Evolutionary conservation across 257 asterid genomes (phyloP).

Genomic region (Avicennia marina): DNA sequence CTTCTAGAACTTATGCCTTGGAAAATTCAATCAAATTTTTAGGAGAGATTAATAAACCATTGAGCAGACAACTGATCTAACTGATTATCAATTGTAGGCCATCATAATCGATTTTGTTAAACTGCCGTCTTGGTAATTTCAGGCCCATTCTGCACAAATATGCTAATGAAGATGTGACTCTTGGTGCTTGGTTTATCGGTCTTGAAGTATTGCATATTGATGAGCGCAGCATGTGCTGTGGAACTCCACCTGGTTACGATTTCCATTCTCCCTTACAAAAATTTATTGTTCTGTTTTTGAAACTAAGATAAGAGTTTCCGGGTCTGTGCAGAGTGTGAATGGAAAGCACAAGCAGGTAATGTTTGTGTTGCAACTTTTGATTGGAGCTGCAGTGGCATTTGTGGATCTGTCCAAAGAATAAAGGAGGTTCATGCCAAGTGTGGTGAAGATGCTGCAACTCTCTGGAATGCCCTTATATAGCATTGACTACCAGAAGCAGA

Average conservation of each 20-base stretch:
- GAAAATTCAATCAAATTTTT: too few species aligned
- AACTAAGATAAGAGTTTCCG: neutral
- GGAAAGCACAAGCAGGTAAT: slow-evolving; percentile 44
- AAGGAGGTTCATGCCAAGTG: slow-evolving; percentile 48
- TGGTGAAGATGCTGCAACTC: slow-evolving; percentile 43
- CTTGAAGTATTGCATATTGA: slow-evolving; percentile 54
- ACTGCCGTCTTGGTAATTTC: slow-evolving; percentile 10
- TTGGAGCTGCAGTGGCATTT: slow-evolving; percentile 66
- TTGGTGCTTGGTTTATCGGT: slow-evolving; percentile 61
- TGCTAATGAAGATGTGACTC: slow-evolving; percentile 63
- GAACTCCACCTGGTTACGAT: slow-evolving; percentile 42
- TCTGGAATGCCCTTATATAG: slow-evolving; percentile 41
- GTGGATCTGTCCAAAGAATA: slow-evolving; percentile 50
- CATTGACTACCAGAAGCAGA: too few species aligned
- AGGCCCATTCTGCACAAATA: slow-evolving; percentile 52
- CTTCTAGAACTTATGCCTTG: too few species aligned
- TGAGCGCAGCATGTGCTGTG: slow-evolving; percentile 54
- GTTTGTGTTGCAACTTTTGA: slow-evolving; percentile 50
- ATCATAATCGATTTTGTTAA: neutral
- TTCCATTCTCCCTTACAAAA: neutral
- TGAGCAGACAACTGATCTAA: too few species aligned
- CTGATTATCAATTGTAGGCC: too few species aligned
- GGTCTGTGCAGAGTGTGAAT: slow-evolving; percentile 39
- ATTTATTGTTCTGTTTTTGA: too few species aligned
- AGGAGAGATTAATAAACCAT: too few species aligned